Evolutionary conservation across 1,284 basidiomycete genomes (phyloP), one percentile per base, ranked within the genome.

Genomic region (Sanghuangporus weigelae): DNA sequence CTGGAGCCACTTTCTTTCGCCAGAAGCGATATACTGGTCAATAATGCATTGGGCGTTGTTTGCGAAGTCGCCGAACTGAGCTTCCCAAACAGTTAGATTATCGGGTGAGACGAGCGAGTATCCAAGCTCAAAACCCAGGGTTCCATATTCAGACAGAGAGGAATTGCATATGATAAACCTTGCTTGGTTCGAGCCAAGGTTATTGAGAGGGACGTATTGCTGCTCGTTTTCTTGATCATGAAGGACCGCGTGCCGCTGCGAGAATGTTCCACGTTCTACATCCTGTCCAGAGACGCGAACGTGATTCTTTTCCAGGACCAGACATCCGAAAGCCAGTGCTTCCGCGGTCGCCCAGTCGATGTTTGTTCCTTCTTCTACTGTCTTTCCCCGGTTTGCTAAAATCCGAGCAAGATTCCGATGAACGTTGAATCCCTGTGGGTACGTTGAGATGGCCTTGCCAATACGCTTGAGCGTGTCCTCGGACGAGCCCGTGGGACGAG

Each of bases 301-400:
- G 74, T 99, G 95, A 63, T 90, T 91, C 72, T 93, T 92, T 79
- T 99, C 96, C 55, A 96, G 81, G 38, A 92, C 92, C 59, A 99
- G 86, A 14, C 95, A 85, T 67, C 96, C 97, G 72, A 99, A 95
- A 0, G 97, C 97, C 62, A 99, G 87, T 0, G 97, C 95, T 79
- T 99, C 97, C 66, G 96, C 96, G n/a, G 97, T 99, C 16, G 95
- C 91, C 95, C 96, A 98, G 77, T 99, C 97, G 71, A 99, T 97
- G 77, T 92, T 92, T 68, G 78, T 81, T 66, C 96, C 97, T 69
- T 97, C 93, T 69, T 93, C 87, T 42, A 98, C 85, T 1, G 91
- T 87, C 83, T 96, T 96, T 46, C 92, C 92, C 66, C 97, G 90
- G 44, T 82, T 89, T 66, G 81, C 76, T 60, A 99, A 87, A 75